Base-by-base conservation (phyloP, 1,284 basidiomycete genomes). In the Papiliotrema nemorosa region DNA sequence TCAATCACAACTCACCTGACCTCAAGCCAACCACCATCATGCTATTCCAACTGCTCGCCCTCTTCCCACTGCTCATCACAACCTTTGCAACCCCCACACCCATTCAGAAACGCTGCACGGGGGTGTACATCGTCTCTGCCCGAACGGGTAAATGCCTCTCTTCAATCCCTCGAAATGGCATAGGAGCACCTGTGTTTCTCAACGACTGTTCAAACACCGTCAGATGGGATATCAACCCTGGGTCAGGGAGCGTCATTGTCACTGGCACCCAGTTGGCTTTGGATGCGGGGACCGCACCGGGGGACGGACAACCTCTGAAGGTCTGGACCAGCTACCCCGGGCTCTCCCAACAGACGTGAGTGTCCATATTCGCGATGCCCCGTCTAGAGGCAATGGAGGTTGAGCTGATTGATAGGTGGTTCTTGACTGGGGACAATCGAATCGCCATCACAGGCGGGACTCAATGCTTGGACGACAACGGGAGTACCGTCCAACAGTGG, bases 261-360 rank as follows among this genome's bases (percentile, higher is more conserved):
- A 29, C 38, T 13, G 54, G 49, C 9, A 53, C 54, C 22, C 29
- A 33, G 5, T 57, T 52, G 25, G 61, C 60, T 41, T 36, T 66
- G n/a, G 64, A 66, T 38, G 64, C 64, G 10, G 64, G 64, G 3
- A 36, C 39, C 14, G 47, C 22, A 29, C 54, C 54, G 13, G 47
- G 43, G 2, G 57, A 61, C 52, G 45, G 45, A 25, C 48, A 48
- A 21, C 20, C 36, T 27, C 35, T 63, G 27, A 61, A 61, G 50
- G 49, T 60, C 35, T 48, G 58, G 53, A 42, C 37, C 3, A 55
- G 50, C n/a, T 49, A 53, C 48, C 53, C 54, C 24, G 49, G 52
- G 18, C 36, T 52, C 5, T 54, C 38, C 40, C 48, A 47, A 25
- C 56, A 49, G 39, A 60, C 50, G 47, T 54, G 44, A 35, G 44